A percentile compares a stretch with the other conserved stretches of the same genome.
Evolutionary conservation across 768 basidiomycete genomes (phyloP).

Genomic region (Tulasnella sp.): DNA sequence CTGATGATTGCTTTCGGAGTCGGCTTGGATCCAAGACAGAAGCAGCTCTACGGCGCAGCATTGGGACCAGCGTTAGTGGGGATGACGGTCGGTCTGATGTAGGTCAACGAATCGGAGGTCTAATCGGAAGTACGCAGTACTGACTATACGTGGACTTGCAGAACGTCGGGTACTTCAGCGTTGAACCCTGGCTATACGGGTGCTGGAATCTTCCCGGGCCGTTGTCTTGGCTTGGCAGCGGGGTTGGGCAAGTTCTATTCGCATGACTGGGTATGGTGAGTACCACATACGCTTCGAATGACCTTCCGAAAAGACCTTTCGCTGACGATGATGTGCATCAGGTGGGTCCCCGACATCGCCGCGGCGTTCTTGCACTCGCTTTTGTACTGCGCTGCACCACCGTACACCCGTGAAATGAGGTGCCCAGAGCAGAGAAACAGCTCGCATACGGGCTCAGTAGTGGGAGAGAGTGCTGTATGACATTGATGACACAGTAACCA

Average conservation of each 20-base stretch:
- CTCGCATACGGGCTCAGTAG: neutral
- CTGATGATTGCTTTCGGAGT: neutral
- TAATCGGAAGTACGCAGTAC: neutral
- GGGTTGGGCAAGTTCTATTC: neutral
- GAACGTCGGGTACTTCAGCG: neutral
- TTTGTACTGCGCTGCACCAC: neutral
- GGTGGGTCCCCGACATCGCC: slow-evolving; percentile 6
- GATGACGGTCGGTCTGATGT: neutral
- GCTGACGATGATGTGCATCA: neutral
- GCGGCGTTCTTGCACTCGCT: neutral
- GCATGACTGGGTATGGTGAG: slow-evolving; percentile 6
- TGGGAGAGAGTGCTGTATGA: neutral
- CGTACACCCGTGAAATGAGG: neutral
- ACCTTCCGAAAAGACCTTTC: neutral
- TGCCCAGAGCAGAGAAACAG: neutral
- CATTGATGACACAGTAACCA: neutral
- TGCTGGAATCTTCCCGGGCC: neutral
- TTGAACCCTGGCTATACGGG: slow-evolving; percentile 4
- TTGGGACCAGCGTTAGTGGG: neutral
- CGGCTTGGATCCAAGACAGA: slow-evolving; percentile 4
- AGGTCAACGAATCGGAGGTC: neutral
- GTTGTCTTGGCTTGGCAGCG: neutral
- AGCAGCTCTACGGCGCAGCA: neutral
- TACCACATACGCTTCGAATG: neutral
- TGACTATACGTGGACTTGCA: neutral